Conservation (phyloP, 225 moss, liverwort and hornwort species). For the Climacium dendroides region DNA sequence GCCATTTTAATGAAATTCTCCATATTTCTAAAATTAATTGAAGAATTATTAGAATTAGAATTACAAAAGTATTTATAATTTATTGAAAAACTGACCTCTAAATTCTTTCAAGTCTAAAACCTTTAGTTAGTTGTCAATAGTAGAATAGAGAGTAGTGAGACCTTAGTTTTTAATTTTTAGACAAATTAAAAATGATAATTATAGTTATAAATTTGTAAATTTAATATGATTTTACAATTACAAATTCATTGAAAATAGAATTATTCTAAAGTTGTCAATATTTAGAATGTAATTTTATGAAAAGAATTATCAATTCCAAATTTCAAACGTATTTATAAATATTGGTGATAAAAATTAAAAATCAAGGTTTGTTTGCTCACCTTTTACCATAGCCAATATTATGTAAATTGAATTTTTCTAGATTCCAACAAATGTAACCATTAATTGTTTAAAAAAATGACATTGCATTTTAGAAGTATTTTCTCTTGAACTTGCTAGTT, state of each 20-base stretch:
- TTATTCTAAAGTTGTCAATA: background rate
- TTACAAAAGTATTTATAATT: background rate
- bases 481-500: too few species aligned
- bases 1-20: too few species aligned
- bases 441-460: too few species aligned
- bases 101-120: background rate
- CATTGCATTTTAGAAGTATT: too few species aligned
- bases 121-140: background rate
- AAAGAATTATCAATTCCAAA: background rate
- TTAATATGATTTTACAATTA: background rate
- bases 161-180: background rate
- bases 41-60: background rate
- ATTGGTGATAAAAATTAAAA: background rate
- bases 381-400: too few species aligned
- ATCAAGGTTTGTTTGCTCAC: too few species aligned
- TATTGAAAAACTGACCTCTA: background rate
- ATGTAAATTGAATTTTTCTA: too few species aligned
- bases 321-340: background rate
- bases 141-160: background rate
- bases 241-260: background rate
- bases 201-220: background rate
- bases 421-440: too few species aligned
- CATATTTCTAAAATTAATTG: background rate
- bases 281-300: background rate
- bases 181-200: background rate